These are phyloP conservation scores for Wickerhamomyces alni DNA, from an alignment of 805 yeast genomes.

Conservation along the genomic window DNA sequence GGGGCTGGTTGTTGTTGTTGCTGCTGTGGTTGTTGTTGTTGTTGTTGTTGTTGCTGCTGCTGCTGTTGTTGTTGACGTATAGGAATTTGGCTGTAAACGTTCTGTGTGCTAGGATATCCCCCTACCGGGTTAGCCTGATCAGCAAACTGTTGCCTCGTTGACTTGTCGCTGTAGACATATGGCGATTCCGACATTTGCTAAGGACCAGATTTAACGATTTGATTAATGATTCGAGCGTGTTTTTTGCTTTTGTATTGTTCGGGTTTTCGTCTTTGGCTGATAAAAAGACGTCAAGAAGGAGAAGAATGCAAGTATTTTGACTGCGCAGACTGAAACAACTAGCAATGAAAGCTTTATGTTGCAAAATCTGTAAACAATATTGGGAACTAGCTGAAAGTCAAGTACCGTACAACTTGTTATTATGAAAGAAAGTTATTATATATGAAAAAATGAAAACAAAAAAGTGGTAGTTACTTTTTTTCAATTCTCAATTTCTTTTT, in stretches of 20 bases:
- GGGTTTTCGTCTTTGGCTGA: too few relatives aligned
- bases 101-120: not conserved
- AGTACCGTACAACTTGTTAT: too few relatives aligned
- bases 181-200: slow-evolving; percentile 12
- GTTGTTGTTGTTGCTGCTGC: slow-evolving; percentile 16
- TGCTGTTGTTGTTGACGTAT: slow-evolving; percentile 12
- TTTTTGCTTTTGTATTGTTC: too few relatives aligned
- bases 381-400: too few relatives aligned
- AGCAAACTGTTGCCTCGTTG: slow-evolving; percentile 1
- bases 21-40: slow-evolving; percentile 4
- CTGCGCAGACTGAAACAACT: too few relatives aligned
- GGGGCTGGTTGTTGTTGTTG: slow-evolving; percentile 6
- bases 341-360: too few relatives aligned
- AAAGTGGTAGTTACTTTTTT: not conserved
- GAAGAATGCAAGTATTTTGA: too few relatives aligned
- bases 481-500: not conserved
- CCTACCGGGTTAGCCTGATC: not conserved
- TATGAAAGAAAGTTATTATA: not conserved
- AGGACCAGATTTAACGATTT: too few relatives aligned
- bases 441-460: not conserved
- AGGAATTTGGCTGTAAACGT: slow-evolving; percentile 7
- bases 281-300: too few relatives aligned
- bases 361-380: too few relatives aligned
- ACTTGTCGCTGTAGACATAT: slow-evolving; percentile 7
- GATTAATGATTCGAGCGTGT: too few relatives aligned